Base-by-base conservation (phyloP, 805 yeast species). In the Osmozyma mogii region DNA sequence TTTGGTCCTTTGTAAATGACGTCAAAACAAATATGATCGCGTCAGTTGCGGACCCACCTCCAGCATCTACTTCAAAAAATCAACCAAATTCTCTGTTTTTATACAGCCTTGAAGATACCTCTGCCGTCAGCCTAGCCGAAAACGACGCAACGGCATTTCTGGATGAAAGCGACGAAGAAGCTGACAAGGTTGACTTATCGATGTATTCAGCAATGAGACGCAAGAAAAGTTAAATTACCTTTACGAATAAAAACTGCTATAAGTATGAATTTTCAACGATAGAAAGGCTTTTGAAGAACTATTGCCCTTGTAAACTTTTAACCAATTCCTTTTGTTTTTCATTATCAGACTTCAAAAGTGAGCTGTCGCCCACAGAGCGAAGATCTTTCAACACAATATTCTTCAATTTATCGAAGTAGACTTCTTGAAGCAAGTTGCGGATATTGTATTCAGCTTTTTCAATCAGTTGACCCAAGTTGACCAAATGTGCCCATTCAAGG, bases 341-440 rank as follows among this genome's bases (percentile, higher is more conserved):
- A 20, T 51, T 50, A 23, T 58, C 65, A 21, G 38, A 45, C 24
- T 48, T 51, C 38, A 56, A 50, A 8, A 42, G 52, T 12, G 47
- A 40, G 17, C 52, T 40, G 36, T 58, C 63, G 9, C 65, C 65
- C 14, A 59, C 44, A 12, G 60, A 50, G 31, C 70, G 44, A 41
- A 63, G 53, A 40, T 63, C 70, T 40, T 59, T 63, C 46, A 61
- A 52, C 42, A 88, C 65, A 28, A 92, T 79, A 49, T 89, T 96
- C 48, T 84, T 77, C 12, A 95, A 84, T 62, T 89, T 89, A 45
- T 94, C 96, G 50, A 89, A 89, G 54, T 89, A 89, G 16, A 89
- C 96, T 40, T 85, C 95, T 54, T 89, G 95, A 40, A 89, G 66
- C 63, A 83, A 64, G 44, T 83, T 84, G 56, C 98, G 73, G 61